Conservation (phyloP, 2,329 filamentous ascomycete species). For the Aspergillus ruber region DNA sequence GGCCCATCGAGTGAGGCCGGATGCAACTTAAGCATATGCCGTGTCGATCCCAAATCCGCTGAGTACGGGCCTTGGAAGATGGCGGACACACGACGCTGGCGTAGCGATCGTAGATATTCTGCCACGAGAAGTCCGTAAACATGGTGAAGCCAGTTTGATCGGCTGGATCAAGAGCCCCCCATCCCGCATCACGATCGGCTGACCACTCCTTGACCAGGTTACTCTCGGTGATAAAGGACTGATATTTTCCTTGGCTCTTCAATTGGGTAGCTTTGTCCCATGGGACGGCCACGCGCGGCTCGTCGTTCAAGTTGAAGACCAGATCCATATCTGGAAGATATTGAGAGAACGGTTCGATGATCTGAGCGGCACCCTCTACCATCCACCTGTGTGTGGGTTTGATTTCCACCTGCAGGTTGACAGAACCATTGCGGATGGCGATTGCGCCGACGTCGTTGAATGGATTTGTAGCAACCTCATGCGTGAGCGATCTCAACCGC, state of each 20-base stretch:
- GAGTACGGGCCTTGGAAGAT: slow-evolving; percentile 53
- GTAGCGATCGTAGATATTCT: slow-evolving; percentile 35
- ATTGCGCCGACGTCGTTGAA: slow-evolving; percentile 53
- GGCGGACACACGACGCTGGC: slow-evolving; percentile 55
- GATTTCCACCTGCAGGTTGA: slow-evolving; percentile 45
- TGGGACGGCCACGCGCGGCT: slow-evolving; percentile 51
- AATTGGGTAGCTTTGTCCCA: slow-evolving; percentile 38
- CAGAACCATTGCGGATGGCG: slow-evolving; percentile 49
- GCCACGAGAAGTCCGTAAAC: slow-evolving; percentile 37
- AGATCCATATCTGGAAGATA: slow-evolving; percentile 58
- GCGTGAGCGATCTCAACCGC: slow-evolving; percentile 48
- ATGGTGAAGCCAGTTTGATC: slow-evolving; percentile 26
- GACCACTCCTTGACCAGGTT: slow-evolving; percentile 30
- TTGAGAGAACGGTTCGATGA: slow-evolving; percentile 50
- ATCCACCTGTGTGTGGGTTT: slow-evolving; percentile 54
- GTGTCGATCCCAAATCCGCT: slow-evolving; percentile 57
- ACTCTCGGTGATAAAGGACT: slow-evolving; percentile 12
- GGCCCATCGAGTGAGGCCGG: slow-evolving; percentile 58
- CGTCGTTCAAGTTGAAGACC: slow-evolving; percentile 58
- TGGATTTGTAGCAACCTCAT: slow-evolving; percentile 47
- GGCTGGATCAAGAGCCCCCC: slow-evolving; percentile 32
- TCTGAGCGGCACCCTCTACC: slow-evolving; percentile 47
- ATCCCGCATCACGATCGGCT: slow-evolving; percentile 28
- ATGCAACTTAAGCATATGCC: slow-evolving; percentile 60
- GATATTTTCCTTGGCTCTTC: slow-evolving; percentile 21